Percentiles rank a stretch among this genome's conserved stretches.
These are phyloP conservation scores for Francoa sonchifolia DNA, from an alignment of 441 rosid species.

Conservation along the genomic window DNA sequence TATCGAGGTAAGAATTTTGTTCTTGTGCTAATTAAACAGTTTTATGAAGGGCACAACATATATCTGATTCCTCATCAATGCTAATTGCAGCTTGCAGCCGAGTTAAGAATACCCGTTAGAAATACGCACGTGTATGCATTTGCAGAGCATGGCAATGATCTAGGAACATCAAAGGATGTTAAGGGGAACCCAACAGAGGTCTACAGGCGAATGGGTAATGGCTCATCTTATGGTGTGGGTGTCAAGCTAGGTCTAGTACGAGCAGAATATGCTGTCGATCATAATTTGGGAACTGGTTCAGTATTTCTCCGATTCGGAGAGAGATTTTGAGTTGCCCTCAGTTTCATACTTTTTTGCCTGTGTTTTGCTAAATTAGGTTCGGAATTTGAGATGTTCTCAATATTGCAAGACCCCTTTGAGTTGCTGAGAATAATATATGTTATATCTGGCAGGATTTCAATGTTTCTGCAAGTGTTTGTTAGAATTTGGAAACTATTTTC, in stretches of 20 bases:
- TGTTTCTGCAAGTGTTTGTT: too few species aligned
- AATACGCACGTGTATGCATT: constrained; percentile 77
- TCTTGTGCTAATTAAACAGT: not conserved
- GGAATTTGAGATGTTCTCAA: not conserved
- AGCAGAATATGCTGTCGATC: constrained; percentile 92
- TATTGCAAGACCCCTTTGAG: too few species aligned
- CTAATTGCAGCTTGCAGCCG: constrained; percentile 70
- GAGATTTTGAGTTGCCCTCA: constrained; percentile 37
- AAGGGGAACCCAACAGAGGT: constrained; percentile 96
- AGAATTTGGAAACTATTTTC: too few species aligned
- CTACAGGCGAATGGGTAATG: constrained; percentile 83
- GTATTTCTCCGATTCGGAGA: constrained; percentile 89
- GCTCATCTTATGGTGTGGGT: constrained; percentile 86
- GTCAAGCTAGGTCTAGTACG: constrained; percentile 80
- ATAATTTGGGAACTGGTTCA: constrained; percentile 74
- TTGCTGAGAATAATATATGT: too few species aligned
- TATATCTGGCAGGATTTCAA: too few species aligned
- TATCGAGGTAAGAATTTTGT: constrained; percentile 52
- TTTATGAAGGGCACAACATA: not conserved
- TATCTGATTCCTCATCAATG: constrained; percentile 9
- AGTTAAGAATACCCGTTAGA: constrained; percentile 71
- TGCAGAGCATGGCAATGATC: constrained; percentile 92
- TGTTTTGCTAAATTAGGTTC: too few species aligned
- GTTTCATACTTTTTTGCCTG: constrained; percentile 6
- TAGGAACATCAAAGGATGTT: constrained; percentile 89